Base-by-base conservation (phyloP, 768 basidiomycete species). In the Coprinellus micaceus region DNA sequence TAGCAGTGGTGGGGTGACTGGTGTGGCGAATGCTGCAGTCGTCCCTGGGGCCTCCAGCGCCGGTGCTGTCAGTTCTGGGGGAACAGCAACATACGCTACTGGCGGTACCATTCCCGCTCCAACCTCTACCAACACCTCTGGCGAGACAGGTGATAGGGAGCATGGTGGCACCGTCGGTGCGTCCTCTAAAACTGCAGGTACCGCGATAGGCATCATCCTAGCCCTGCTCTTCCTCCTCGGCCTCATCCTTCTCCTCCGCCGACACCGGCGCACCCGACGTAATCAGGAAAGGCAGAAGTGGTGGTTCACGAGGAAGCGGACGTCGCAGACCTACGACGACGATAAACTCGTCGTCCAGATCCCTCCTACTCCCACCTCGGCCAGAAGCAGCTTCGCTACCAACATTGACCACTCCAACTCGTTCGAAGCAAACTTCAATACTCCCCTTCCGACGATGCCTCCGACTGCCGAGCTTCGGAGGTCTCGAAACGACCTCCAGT, bases 341-440 rank as follows among this genome's bases (percentile, higher is more conserved):
- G 71, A 73, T 21, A 47, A 58, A 12, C 60, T 63, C 48, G 60
- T 60, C 36, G 55, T 54, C 28, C 53, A 61, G 43, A 64, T 62
- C 36, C 53, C 58, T 2, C 54, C 58, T 15, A 13, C 70, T 70
- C 52, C n/a, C n/a, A n/a, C 64, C 67, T 21, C 59, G 46, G 66
- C 72, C 2, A 75, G 83, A 48, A 86, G 85, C 67, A 86, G 84
- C 69, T 87, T 86, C 51, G 86, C 77, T 17, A 86, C 85, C 17
- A 80, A 77, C n/a, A 75, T 78, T 62, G 82, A 84, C 52, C 77
- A 77, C 21, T 73, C 73, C 11, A 60, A 52, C n/a, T 64, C 58
- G 33, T 63, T 59, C 41, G 58, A 41, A 17, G 25, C 65, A 3
- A 59, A 67, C 39, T 64, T 72, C 17, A 58, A 61, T 44, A 39